These are phyloP conservation scores for Antitrichia curtipendula DNA, from an alignment of 225 moss, liverwort and hornwort genomes.

Conservation along the genomic window DNA sequence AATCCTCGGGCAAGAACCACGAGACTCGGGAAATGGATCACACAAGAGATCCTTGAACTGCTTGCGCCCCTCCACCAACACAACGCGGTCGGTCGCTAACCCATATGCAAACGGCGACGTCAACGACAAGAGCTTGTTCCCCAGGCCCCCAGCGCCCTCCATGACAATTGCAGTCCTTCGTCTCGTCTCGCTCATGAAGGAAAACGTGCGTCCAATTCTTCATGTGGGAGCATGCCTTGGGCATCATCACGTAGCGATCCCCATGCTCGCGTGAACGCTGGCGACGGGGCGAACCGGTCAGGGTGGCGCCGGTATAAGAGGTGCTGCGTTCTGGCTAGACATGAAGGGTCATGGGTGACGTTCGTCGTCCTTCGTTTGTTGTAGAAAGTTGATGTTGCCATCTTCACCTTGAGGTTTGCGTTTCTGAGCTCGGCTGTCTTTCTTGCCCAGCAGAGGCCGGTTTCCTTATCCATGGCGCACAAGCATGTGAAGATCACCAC, in stretches of 20 bases:
- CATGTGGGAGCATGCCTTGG: conserved; percentile 26
- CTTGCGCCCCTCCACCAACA: conserved; percentile 28
- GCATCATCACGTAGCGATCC: conserved; percentile 31
- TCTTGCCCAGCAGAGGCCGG: not conserved
- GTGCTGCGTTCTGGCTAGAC: conserved; percentile 49
- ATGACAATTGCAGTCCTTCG: conserved; percentile 18
- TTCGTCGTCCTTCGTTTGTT: not conserved
- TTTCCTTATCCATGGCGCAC: conserved; percentile 4
- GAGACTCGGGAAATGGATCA: conserved; percentile 43
- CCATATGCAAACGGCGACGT: conserved; percentile 46
- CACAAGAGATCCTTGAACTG: conserved; percentile 27
- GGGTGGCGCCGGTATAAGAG: conserved; percentile 19
- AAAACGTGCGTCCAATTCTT: conserved; percentile 41
- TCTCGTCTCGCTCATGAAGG: not conserved
- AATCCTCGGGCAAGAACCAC: conserved; percentile 37
- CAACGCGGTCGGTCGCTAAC: conserved; percentile 37
- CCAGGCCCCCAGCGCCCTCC: conserved; percentile 19
- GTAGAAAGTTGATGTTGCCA: not conserved
- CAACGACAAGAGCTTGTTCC: conserved; percentile 44
- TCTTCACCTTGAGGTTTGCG: not conserved
- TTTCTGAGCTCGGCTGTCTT: not conserved
- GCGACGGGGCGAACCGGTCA: not conserved
- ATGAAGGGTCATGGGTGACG: not conserved
- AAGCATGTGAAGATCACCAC: conserved; percentile 11
- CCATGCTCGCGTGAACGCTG: conserved; percentile 26